Conservation (phyloP, 805 yeast species). For the Maudiozyma turicensis region DNA sequence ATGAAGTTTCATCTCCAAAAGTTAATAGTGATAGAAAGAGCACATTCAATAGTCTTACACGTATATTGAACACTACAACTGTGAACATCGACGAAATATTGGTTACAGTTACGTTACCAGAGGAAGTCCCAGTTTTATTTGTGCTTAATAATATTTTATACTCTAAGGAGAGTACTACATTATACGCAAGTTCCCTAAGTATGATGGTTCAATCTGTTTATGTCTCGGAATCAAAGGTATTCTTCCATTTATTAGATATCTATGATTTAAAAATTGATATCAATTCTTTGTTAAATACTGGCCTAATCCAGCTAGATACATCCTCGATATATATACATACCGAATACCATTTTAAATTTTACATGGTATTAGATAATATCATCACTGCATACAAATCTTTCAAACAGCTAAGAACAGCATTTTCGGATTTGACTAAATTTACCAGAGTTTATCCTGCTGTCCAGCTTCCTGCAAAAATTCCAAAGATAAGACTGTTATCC, state of each 20-base stretch:
- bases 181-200: slow-evolving; percentile 8
- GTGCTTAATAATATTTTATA: slow-evolving; percentile 7
- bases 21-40: neutral
- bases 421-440: slow-evolving; percentile 27
- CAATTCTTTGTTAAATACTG: neutral
- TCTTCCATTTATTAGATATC: slow-evolving; percentile 16
- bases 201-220: slow-evolving; percentile 24
- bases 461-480: slow-evolving; percentile 29
- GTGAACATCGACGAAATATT: slow-evolving; percentile 14
- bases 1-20: neutral
- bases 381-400: slow-evolving; percentile 40
- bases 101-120: slow-evolving; percentile 21
- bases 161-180: neutral
- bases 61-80: slow-evolving; percentile 1
- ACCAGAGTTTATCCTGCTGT: slow-evolving; percentile 18
- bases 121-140: slow-evolving; percentile 18
- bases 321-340: slow-evolving; percentile 21
- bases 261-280: slow-evolving; percentile 10
- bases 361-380: slow-evolving; percentile 42
- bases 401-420: slow-evolving; percentile 37
- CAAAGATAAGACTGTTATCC: slow-evolving; percentile 35
- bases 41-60: neutral
- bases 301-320: slow-evolving; percentile 8
- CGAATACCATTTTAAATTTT: slow-evolving; percentile 33
- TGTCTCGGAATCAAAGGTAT: slow-evolving; percentile 12